A percentile compares a stretch with the other conserved stretches of the same genome.
Conservation (phyloP, 768 basidiomycete species). For the Cyathus striatus region DNA sequence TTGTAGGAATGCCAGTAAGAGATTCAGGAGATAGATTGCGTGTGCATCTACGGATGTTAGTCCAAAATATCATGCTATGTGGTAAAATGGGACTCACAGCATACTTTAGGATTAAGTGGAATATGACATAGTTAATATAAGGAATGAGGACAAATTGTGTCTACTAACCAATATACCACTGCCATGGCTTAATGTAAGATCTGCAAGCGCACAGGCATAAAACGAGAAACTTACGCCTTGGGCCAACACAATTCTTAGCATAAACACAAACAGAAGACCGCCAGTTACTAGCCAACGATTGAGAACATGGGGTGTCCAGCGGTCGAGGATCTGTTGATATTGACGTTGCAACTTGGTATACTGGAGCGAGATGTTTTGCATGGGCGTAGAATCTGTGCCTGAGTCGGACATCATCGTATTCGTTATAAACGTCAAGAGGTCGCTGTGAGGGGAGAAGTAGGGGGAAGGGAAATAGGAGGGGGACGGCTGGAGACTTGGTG, state of each 20-base stretch:
- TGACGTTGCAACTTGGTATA: conserved; percentile 59
- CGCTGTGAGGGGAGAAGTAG: conserved; percentile 10
- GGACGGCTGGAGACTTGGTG: too few relatives aligned
- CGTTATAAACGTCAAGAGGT: conserved; percentile 11
- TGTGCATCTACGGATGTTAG: conserved; percentile 58
- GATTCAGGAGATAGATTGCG: conserved; percentile 93
- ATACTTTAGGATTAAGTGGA: conserved; percentile 35
- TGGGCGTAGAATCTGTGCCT: conserved; percentile 38
- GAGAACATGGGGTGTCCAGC: conserved; percentile 85
- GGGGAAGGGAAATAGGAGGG: conserved; percentile 11
- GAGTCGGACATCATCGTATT: conserved; percentile 46
- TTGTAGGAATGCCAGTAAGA: conserved; percentile 95
- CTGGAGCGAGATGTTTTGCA: conserved; percentile 41
- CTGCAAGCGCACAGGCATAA: not conserved
- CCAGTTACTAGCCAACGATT: conserved; percentile 83
- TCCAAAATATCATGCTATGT: conserved; percentile 5
- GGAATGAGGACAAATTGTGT: not conserved
- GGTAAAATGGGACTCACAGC: conserved; percentile 48
- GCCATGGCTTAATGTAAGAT: conserved; percentile 4
- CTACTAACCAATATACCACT: conserved; percentile 92
- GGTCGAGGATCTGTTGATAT: conserved; percentile 88
- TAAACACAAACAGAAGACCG: conserved; percentile 68
- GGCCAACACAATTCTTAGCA: conserved; percentile 78
- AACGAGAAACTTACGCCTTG: conserved; percentile 72
- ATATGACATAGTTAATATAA: conserved; percentile 2